Conservation (phyloP, 2,329 filamentous ascomycete species). For the Fusarium pseudonygamai region DNA sequence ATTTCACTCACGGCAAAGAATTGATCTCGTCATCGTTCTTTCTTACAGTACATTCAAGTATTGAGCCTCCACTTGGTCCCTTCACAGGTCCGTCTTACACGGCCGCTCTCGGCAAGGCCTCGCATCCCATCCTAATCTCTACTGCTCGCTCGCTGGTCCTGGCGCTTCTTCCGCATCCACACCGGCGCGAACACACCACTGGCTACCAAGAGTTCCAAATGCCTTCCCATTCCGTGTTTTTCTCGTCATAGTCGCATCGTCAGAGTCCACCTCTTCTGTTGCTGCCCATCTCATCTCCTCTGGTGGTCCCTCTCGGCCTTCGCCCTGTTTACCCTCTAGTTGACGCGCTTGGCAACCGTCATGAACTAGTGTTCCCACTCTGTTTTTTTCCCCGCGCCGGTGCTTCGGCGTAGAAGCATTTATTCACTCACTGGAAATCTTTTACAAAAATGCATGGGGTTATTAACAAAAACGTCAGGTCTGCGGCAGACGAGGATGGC, state of each 20-base stretch:
- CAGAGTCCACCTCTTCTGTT: constrained; percentile 40
- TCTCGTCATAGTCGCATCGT: constrained; percentile 46
- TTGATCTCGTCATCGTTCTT: constrained; percentile 45
- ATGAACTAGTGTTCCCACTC: constrained; percentile 54
- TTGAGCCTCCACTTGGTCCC: constrained; percentile 33
- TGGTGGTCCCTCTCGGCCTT: constrained; percentile 35
- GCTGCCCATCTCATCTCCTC: constrained; percentile 31
- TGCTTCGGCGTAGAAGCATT: constrained; percentile 43
- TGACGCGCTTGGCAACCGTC: constrained; percentile 51
- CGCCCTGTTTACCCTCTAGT: constrained; percentile 42
- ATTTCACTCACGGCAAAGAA: constrained; percentile 37
- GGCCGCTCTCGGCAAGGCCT: constrained; percentile 45
- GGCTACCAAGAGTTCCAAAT: constrained; percentile 36
- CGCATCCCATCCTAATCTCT: constrained; percentile 27
- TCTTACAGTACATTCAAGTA: constrained; percentile 24
- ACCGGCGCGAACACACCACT: constrained; percentile 41
- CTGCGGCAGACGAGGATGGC: constrained; percentile 73
- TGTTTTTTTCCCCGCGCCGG: constrained; percentile 43
- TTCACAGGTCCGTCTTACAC: constrained; percentile 31
- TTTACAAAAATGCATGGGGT: constrained; percentile 55
- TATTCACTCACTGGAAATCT: constrained; percentile 43
- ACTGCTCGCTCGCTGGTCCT: constrained; percentile 24
- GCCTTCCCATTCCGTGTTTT: constrained; percentile 45
- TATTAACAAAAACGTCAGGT: constrained; percentile 64
- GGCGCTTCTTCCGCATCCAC: constrained; percentile 38